Percentiles rank a stretch among this genome's conserved stretches.
Conservation (phyloP, 495 filamentous ascomycete species). For the Penicillium daleae region DNA sequence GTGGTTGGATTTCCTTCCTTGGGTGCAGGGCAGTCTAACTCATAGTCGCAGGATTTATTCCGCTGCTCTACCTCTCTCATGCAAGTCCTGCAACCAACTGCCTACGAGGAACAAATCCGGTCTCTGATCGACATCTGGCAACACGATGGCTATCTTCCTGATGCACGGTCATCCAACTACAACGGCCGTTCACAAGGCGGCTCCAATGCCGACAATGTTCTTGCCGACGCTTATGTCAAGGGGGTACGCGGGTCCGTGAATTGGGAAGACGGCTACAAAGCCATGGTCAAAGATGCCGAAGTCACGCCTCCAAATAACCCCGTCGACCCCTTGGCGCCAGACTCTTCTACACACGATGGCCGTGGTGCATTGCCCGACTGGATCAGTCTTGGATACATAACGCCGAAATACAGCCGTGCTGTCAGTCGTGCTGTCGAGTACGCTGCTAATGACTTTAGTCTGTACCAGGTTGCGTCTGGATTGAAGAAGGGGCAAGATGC, state of each 20-base stretch:
- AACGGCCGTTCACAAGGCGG: constrained; percentile 75
- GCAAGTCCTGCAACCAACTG: constrained; percentile 65
- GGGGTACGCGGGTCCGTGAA: constrained; percentile 66
- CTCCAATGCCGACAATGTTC: constrained; percentile 72
- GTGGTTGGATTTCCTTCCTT: no score
- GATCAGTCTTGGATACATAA: constrained; percentile 65
- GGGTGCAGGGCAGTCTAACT: not conserved
- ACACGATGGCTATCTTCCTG: constrained; percentile 67
- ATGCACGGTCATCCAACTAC: constrained; percentile 69
- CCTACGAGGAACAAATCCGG: constrained; percentile 68
- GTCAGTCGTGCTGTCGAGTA: constrained; percentile 73
- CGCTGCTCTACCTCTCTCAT: constrained; percentile 65
- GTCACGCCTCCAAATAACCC: constrained; percentile 63
- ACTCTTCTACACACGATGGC: constrained; percentile 70
- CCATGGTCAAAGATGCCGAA: constrained; percentile 75
- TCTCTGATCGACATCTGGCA: constrained; percentile 74
- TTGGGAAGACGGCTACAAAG: constrained; percentile 70
- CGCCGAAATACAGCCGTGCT: constrained; percentile 61
- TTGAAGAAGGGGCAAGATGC: constrained; percentile 56
- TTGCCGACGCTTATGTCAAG: constrained; percentile 77
- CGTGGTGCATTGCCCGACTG: constrained; percentile 73
- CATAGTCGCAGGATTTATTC: constrained; percentile 54
- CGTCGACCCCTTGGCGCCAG: constrained; percentile 60
- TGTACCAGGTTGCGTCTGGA: constrained; percentile 57
- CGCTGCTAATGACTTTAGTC: constrained; percentile 67